Conservation (phyloP, 2,329 filamentous ascomycete genomes). For the Phialocephala sp. region DNA sequence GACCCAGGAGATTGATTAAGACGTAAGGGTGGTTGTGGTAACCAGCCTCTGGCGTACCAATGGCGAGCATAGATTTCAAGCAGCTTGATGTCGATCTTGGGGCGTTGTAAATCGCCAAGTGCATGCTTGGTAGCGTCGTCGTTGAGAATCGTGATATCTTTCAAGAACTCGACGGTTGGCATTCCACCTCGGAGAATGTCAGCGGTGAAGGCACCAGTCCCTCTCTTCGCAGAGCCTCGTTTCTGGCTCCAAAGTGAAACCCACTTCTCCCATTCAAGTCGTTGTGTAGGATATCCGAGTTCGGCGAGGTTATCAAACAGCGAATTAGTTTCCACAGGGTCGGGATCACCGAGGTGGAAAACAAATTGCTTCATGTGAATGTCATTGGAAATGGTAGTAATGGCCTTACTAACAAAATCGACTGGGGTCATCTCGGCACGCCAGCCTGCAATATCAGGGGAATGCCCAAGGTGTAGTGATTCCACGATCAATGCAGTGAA, state of each 20-base stretch:
- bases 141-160: conserved; percentile 74
- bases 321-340: conserved; percentile 67
- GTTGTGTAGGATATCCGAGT: conserved; percentile 74
- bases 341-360: conserved; percentile 77
- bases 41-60: conserved; percentile 81
- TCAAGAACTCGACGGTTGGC: conserved; percentile 75
- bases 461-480: conserved; percentile 73
- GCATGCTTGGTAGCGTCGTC: conserved; percentile 70
- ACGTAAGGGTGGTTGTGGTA: conserved; percentile 64
- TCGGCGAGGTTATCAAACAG: conserved; percentile 69
- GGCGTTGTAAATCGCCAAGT: conserved; percentile 62
- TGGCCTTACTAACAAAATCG: conserved; percentile 78
- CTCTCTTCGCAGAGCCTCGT: conserved; percentile 66
- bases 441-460: conserved; percentile 76
- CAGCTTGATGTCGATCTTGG: conserved; percentile 72
- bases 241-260: conserved; percentile 75
- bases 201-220: conserved; percentile 75
- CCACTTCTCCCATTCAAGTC: conserved; percentile 75
- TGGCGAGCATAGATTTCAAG: conserved; percentile 80
- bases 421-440: conserved; percentile 84
- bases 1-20: conserved; percentile 51
- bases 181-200: conserved; percentile 82
- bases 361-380: conserved; percentile 65
- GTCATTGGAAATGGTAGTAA: conserved; percentile 72
- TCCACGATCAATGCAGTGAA: conserved; percentile 78